Evolutionary conservation across 768 basidiomycete genomes (phyloP).

Genomic region (Tylopilus vinaceipallidus): DNA sequence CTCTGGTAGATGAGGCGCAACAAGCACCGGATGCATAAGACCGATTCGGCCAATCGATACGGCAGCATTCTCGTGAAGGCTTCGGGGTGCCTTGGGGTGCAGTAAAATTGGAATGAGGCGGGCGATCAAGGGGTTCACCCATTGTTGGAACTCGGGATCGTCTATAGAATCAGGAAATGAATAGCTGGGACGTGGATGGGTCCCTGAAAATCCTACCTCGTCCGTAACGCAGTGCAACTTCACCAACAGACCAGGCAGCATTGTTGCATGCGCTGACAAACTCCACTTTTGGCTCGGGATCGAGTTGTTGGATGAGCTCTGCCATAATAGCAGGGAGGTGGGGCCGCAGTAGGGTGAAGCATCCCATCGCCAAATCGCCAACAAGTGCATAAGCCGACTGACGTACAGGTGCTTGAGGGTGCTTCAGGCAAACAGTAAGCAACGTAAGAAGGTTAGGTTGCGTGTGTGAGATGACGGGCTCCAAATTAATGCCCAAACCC

Average conservation of each 20-base stretch:
- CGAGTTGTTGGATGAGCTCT: conserved; percentile 85
- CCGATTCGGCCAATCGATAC: conserved; percentile 97
- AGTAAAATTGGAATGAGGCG: conserved; percentile 91
- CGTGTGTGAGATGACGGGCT: conserved; percentile 63
- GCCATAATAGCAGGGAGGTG: conserved; percentile 88
- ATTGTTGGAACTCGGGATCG: conserved; percentile 87
- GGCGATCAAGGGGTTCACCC: conserved; percentile 83
- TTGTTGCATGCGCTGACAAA: conserved; percentile 98
- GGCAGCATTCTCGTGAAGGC: conserved; percentile 95
- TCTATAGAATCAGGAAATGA: conserved; percentile 38
- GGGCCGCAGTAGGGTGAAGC: conserved; percentile 82
- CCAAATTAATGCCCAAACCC: conserved; percentile 79
- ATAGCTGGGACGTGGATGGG: background rate
- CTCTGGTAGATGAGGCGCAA: conserved; percentile 84
- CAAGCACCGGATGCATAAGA: conserved; percentile 83
- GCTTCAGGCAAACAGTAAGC: conserved; percentile 87
- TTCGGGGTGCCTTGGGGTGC: conserved; percentile 89
- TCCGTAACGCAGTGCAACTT: conserved; percentile 91
- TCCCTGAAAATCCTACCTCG: conserved; percentile 44
- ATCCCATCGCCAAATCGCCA: conserved; percentile 96
- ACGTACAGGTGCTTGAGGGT: conserved; percentile 92
- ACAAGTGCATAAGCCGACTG: conserved; percentile 98
- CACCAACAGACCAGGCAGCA: conserved; percentile 99
- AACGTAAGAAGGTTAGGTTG: conserved; percentile 79
- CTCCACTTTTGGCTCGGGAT: conserved; percentile 89